phyloP scores from a whole-genome alignment of 2,329 filamentous ascomycete species.

The Colletotrichum orbiculare region DNA sequence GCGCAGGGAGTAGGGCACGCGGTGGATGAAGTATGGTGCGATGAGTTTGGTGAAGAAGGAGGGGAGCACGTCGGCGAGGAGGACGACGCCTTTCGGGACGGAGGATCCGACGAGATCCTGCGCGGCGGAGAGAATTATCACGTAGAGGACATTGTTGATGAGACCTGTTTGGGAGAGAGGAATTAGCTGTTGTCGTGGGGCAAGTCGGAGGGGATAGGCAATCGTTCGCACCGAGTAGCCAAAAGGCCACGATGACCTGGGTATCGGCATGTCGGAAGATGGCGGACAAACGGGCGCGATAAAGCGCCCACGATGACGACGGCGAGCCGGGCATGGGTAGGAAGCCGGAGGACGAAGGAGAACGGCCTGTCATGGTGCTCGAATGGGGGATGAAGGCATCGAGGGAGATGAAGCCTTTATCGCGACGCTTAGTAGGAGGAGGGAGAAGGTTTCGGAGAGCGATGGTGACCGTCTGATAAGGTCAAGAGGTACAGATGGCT shows the following conservation, averaged over 20 bases:
- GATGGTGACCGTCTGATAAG: background rate
- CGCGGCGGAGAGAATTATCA: constrained; percentile 94
- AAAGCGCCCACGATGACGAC: constrained; percentile 78
- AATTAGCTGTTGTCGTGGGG: constrained; percentile 1
- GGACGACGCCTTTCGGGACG: constrained; percentile 90
- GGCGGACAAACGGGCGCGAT: constrained; percentile 71
- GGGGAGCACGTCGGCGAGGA: constrained; percentile 92
- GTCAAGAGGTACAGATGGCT: constrained; percentile 9
- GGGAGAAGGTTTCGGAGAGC: constrained; percentile 2
- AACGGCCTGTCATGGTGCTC: constrained; percentile 48
- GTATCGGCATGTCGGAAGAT: constrained; percentile 76
- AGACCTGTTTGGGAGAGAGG: constrained; percentile 64
- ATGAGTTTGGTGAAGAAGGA: constrained; percentile 89
- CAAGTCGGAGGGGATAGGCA: background rate
- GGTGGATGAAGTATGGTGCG: constrained; percentile 93
- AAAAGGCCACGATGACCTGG: constrained; percentile 84
- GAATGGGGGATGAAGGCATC: constrained; percentile 16
- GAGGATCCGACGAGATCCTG: constrained; percentile 93
- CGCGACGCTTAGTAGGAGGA: background rate
- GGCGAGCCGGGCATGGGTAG: constrained; percentile 69
- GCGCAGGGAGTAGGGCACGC: constrained; percentile 81
- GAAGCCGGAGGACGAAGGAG: constrained; percentile 56
- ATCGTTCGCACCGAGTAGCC: constrained; percentile 80
- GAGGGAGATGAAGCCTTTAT: constrained; percentile 12
- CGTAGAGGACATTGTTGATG: constrained; percentile 98